Evolutionary conservation across 345 rosid species (phyloP).

Genomic region (Euclidium syriacum): DNA sequence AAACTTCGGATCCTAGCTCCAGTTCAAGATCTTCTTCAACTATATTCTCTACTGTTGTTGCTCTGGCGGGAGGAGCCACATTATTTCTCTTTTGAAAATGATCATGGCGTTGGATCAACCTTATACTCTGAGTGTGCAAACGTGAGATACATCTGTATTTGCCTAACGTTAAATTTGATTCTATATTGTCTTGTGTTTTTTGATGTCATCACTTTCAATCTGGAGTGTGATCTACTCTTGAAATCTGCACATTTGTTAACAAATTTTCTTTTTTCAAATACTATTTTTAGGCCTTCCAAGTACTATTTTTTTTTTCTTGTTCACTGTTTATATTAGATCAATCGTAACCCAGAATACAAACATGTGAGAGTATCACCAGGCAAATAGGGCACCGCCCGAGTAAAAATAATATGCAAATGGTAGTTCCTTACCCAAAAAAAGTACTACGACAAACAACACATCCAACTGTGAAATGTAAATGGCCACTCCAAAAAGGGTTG

Average conservation of each 20-base stretch:
- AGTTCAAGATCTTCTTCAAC: conserved; percentile 5
- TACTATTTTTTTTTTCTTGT: too few species aligned
- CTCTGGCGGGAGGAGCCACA: neutral
- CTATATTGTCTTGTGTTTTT: neutral
- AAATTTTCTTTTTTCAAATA: too few species aligned
- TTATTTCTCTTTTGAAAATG: conserved; percentile 21
- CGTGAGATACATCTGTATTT: neutral
- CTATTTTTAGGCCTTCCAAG: too few species aligned
- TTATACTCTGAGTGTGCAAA: neutral
- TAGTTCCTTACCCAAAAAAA: too few species aligned
- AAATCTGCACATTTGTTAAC: neutral
- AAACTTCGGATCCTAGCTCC: neutral
- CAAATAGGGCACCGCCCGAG: too few species aligned
- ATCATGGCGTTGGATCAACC: neutral
- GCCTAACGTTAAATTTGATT: neutral
- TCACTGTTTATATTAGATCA: too few species aligned
- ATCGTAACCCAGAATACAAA: too few species aligned
- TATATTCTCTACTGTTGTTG: neutral
- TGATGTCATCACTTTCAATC: neutral
- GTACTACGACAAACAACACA: too few species aligned
- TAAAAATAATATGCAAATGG: too few species aligned
- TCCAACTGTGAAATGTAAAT: too few species aligned
- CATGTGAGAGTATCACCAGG: too few species aligned
- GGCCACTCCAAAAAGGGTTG: too few species aligned
- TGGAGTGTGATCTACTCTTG: neutral